A percentile compares a stretch with the other conserved stretches of the same genome.
Evolutionary conservation across 2,329 filamentous ascomycete species (phyloP).

Genomic region (Didymella exigua): DNA sequence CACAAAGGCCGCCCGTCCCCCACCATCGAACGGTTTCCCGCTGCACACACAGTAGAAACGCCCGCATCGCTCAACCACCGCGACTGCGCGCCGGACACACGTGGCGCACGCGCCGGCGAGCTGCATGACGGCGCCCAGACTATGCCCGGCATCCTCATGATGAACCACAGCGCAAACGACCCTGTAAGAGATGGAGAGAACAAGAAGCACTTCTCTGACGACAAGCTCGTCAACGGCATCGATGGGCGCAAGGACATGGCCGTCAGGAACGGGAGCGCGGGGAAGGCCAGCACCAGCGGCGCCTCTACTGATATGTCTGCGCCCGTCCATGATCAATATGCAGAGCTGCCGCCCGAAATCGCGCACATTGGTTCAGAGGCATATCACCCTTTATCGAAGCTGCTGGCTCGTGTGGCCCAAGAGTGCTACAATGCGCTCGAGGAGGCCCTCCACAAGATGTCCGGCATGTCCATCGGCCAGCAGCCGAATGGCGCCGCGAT

Average conservation of each 20-base stretch:
- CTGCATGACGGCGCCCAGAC: conserved; percentile 40
- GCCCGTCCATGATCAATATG: conserved; percentile 26
- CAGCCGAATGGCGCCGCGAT: conserved; percentile 55
- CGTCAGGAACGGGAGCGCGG: conserved; percentile 18
- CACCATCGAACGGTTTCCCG: background rate
- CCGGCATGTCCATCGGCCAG: conserved; percentile 66
- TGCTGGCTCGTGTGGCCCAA: conserved; percentile 81
- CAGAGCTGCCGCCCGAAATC: conserved; percentile 57
- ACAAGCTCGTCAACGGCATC: conserved; percentile 39
- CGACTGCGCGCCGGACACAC: conserved; percentile 13
- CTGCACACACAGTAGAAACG: background rate
- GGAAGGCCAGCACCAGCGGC: conserved; percentile 25
- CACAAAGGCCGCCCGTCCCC: background rate
- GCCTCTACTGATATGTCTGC: conserved; percentile 20
- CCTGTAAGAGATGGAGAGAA: conserved; percentile 37
- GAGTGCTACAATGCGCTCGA: conserved; percentile 79
- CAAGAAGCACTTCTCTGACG: conserved; percentile 40
- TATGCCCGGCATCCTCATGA: conserved; percentile 58
- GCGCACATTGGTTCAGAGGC: conserved; percentile 71
- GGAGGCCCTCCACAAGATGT: conserved; percentile 71
- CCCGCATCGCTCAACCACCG: background rate
- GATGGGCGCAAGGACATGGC: conserved; percentile 23
- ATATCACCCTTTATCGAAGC: conserved; percentile 74
- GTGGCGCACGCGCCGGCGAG: conserved; percentile 41
- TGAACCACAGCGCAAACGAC: conserved; percentile 53